phyloP scores from a whole-genome alignment of 75 land plant genomes.

The Ceratopteris richardii region DNA sequence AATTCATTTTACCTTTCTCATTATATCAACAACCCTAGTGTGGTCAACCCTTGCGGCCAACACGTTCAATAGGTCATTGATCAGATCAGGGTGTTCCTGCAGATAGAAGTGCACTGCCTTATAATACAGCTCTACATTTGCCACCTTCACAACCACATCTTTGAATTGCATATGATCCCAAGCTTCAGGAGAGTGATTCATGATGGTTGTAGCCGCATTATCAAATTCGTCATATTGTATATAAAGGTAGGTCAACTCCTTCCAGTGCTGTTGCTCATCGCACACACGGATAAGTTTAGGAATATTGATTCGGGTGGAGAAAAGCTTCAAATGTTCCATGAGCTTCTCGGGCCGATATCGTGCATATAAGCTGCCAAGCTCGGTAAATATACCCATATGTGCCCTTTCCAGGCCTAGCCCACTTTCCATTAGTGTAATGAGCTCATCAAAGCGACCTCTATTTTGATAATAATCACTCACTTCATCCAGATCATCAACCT shows the following conservation, averaged over 20 bases:
- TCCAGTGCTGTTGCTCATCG: conserved; percentile 99
- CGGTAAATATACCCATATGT: conserved; percentile 99
- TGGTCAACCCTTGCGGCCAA: conserved; percentile 89
- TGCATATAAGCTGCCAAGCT: conserved; percentile 90
- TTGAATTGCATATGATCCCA: conserved; percentile 99
- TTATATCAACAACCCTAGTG: conserved; percentile 90
- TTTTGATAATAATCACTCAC: conserved; percentile 97
- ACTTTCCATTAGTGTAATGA: conserved; percentile 96
- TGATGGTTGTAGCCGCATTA: conserved; percentile 97
- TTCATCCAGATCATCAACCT: conserved; percentile 99
- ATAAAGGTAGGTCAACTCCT: conserved; percentile 90
- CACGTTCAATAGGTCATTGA: conserved; percentile 91
- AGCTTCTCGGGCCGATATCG: conserved; percentile 93
- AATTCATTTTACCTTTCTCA: conserved; percentile 70
- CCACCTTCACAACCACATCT: conserved; percentile 94
- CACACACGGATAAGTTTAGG: conserved; percentile 96
- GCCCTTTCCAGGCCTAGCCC: conserved; percentile 96
- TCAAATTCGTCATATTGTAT: conserved; percentile 98
- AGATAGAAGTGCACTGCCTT: conserved; percentile 96
- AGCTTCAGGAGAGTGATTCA: conserved; percentile 98
- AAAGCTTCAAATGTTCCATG: conserved; percentile 96
- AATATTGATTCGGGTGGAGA: conserved; percentile 91
- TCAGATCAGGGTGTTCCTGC: conserved; percentile 90
- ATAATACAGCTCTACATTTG: conserved; percentile 95
- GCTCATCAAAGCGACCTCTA: conserved; percentile 91